Base-by-base conservation (phyloP, 768 basidiomycete genomes). In the Erythrobasidium yunnanense region DNA sequence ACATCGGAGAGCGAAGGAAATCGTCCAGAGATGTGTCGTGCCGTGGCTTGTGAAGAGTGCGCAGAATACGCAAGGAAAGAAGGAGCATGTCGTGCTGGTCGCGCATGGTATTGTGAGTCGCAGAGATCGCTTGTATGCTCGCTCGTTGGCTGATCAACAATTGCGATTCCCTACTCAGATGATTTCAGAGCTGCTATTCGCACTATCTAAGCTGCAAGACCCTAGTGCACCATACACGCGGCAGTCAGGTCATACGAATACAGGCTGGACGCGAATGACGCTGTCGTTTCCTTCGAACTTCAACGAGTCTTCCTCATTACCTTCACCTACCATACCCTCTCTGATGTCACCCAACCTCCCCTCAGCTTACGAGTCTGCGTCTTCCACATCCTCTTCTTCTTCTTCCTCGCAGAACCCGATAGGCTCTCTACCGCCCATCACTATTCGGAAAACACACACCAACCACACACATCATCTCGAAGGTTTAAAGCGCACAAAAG, bases 81-180 rank as follows among this genome's bases (percentile, higher is more conserved):
- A 65, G 57, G 71, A 35, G 47, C 70, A 69, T 73, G 74, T 74
- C 25, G 71, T 78, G 1, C 73, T 79, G 4, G 77, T 79, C 2
- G 78, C 77, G 38, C 78, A 79, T 66, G 78, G 78, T 0, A 78
- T 79, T 68, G 77, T 76, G 70, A 75, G 78, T 51, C 66, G 72
- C 8, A 77, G 15, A 30, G 20, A 7, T 7, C 7, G n/a, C 11
- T 20, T n/a, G 25, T 13, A 13, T 29, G 55, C 4, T 30, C 17
- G 15, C 51, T 15, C 27, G 23, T 15, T n/a, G n/a, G n/a, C n/a
- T n/a, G n/a, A n/a, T n/a, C n/a, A n/a, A n/a, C n/a, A n/a, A n/a
- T n/a, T n/a, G n/a, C n/a, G n/a, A n/a, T n/a, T n/a, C n/a, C 33
- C 38, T 7, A 54, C 23, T 2, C 47, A 55, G 50, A 66, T 66